These are phyloP conservation scores for Antrodiella citrinella DNA, from an alignment of 768 basidiomycete genomes.

Conservation along the genomic window DNA sequence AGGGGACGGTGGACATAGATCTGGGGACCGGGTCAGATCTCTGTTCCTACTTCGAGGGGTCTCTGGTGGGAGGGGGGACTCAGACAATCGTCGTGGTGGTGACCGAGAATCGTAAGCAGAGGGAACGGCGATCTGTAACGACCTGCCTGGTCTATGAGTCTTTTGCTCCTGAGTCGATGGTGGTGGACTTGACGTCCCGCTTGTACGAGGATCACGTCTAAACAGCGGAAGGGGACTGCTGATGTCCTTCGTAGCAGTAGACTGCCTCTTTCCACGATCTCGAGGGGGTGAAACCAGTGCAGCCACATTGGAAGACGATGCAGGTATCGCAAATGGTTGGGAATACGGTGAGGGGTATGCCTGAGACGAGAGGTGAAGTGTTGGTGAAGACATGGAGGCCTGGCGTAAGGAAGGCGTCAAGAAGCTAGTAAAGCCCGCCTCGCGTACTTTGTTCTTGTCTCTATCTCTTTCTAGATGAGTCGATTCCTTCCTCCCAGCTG, in stretches of 20 bases:
- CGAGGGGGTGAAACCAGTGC: conserved; percentile 39
- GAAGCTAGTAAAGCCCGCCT: conserved; percentile 51
- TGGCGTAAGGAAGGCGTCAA: conserved; percentile 57
- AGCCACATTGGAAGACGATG: conserved; percentile 38
- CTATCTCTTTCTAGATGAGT: conserved; percentile 14
- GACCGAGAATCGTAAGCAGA: conserved; percentile 10
- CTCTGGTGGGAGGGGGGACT: conserved; percentile 14
- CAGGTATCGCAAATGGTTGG: conserved; percentile 35
- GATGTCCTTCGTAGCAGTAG: conserved; percentile 28
- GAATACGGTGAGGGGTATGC: conserved; percentile 46
- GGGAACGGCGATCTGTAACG: conserved; percentile 9
- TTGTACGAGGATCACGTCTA: conserved; percentile 23
- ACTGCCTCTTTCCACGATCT: conserved; percentile 34
- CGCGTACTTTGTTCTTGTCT: conserved; percentile 35
- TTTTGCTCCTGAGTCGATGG: conserved; percentile 16
- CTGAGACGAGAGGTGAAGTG: conserved; percentile 56
- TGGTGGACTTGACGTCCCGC: conserved; percentile 13
- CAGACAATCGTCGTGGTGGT: conserved; percentile 4
- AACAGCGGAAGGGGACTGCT: conserved; percentile 31
- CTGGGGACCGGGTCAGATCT: conserved; percentile 15
- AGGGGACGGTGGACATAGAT: conserved; percentile 38
- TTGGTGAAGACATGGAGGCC: conserved; percentile 70
- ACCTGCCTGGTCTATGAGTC: conserved; percentile 18
- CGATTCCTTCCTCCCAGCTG: conserved; percentile 22
- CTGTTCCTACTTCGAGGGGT: conserved; percentile 28